Conservation (phyloP, 352 stramenopile genomes). For the Phytopythium chamaehyphon region DNA sequence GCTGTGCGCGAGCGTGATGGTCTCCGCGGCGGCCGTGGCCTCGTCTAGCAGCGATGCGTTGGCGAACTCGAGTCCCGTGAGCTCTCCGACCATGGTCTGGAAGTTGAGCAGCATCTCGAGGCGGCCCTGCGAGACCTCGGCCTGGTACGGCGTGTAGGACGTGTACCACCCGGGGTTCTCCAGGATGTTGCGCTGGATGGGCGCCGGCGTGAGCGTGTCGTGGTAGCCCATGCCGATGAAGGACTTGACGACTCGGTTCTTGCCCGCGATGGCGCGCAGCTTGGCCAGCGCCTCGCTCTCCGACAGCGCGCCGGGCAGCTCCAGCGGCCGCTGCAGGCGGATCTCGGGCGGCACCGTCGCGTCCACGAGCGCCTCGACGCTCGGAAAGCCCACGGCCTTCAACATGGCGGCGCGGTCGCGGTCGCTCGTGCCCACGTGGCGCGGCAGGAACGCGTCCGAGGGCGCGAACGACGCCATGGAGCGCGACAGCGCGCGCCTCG, state of each 20-base stretch:
- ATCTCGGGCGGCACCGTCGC: conserved; percentile 96
- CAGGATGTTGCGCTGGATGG: conserved; percentile 97
- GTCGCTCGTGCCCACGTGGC: conserved; percentile 84
- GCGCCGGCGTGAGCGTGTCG: conserved; percentile 93
- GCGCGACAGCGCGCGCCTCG: conserved; percentile 3
- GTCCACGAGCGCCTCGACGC: conserved; percentile 92
- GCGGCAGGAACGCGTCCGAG: conserved; percentile 62
- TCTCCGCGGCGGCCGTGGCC: conserved; percentile 97
- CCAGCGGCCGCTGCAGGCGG: conserved; percentile 49
- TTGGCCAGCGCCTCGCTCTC: conserved; percentile 93
- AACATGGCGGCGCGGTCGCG: conserved; percentile 92
- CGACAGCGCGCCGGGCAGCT: conserved; percentile 68
- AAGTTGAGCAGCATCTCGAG: conserved; percentile 99
- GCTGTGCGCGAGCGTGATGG: conserved; percentile 96
- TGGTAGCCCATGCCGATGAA: conserved; percentile 99
- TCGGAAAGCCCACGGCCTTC: conserved; percentile 88
- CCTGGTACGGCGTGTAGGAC: conserved; percentile 98
- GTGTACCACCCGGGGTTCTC: conserved; percentile 99
- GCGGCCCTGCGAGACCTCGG: conserved; percentile 98
- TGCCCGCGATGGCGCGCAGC: conserved; percentile 89
- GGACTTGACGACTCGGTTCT: conserved; percentile 95
- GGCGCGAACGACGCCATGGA: conserved; percentile 30
- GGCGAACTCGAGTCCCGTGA: conserved; percentile 96
- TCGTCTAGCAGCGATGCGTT: conserved; percentile 98
- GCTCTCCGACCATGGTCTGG: conserved; percentile 97